Percentiles rank a stretch among this genome's conserved stretches.
Conservation (phyloP, 257 asterid species). For the Plantago ovata region DNA sequence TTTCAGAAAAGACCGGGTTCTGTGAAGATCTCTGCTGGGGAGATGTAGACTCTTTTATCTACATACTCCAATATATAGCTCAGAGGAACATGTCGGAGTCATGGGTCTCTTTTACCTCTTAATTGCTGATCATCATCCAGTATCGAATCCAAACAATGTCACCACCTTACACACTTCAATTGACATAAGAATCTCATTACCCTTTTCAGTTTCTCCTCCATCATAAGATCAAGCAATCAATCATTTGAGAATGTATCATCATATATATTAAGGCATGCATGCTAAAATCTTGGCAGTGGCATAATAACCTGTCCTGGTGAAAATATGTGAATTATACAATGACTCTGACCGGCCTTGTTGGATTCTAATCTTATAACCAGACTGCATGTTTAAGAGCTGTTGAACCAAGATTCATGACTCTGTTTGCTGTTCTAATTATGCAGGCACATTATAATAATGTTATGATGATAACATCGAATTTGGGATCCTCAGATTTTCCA, state of each 20-base stretch:
- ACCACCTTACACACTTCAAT: conserved; percentile 23
- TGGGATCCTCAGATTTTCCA: too few relatives aligned
- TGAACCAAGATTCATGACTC: neutral
- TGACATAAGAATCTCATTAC: conserved; percentile 28
- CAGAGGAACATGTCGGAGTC: conserved; percentile 63
- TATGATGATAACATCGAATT: conserved; percentile 2
- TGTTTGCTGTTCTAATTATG: conserved; percentile 6
- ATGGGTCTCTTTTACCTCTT: conserved; percentile 89
- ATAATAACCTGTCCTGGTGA: too few relatives aligned
- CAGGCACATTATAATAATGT: conserved; percentile 37
- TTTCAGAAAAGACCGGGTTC: conserved; percentile 78
- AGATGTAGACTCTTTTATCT: conserved; percentile 56
- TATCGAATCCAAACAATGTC: conserved; percentile 21
- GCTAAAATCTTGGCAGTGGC: too few relatives aligned
- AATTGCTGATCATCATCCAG: conserved; percentile 53
- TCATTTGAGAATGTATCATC: neutral
- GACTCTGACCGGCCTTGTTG: too few relatives aligned
- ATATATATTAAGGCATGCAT: too few relatives aligned
- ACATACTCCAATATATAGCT: conserved; percentile 63
- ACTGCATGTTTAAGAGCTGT: neutral
- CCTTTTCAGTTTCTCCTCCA: neutral
- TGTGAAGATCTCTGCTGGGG: conserved; percentile 65
- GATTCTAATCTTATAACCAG: neutral
- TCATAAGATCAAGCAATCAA: neutral
- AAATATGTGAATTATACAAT: too few relatives aligned